Evolutionary conservation across 2,329 filamentous ascomycete genomes (phyloP).

Genomic region (Fusarium oxysporum): DNA sequence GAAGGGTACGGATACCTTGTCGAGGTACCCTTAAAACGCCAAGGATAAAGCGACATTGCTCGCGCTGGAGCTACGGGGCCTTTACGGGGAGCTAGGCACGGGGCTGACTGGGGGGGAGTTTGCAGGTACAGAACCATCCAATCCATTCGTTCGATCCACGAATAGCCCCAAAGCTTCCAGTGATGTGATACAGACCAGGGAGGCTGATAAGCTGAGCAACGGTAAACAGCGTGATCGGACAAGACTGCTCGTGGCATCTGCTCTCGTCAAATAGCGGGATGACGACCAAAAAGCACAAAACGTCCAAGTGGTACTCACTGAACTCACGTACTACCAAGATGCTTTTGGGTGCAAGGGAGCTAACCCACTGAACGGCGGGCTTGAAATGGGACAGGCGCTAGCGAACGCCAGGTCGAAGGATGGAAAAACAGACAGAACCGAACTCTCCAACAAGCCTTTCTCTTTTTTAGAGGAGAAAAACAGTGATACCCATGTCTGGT

Average conservation of each 20-base stretch:
- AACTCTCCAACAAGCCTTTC: constrained; percentile 15
- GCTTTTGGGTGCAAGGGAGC: constrained; percentile 14
- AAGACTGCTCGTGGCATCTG: background rate
- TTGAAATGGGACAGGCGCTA: constrained; percentile 42
- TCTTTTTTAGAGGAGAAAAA: constrained; percentile 16
- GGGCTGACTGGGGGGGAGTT: constrained; percentile 41
- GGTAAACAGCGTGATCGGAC: background rate
- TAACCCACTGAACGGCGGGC: constrained; percentile 35
- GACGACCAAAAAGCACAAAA: constrained; percentile 2
- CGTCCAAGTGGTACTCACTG: background rate
- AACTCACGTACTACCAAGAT: background rate
- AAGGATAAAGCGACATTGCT: constrained; percentile 42
- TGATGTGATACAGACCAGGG: background rate
- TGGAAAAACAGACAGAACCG: constrained; percentile 41
- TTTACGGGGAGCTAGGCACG: constrained; percentile 42
- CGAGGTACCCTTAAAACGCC: constrained; percentile 42
- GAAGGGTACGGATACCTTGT: constrained; percentile 33
- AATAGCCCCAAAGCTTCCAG: constrained; percentile 8
- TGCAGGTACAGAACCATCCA: constrained; percentile 8
- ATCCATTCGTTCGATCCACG: constrained; percentile 12
- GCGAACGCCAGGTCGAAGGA: constrained; percentile 41
- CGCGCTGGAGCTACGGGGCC: constrained; percentile 40
- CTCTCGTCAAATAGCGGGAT: background rate
- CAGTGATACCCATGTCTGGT: background rate
- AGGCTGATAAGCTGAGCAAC: constrained; percentile 10